phyloP scores from a whole-genome alignment of 352 stramenopile species.

The Phytophthora syringae region DNA sequence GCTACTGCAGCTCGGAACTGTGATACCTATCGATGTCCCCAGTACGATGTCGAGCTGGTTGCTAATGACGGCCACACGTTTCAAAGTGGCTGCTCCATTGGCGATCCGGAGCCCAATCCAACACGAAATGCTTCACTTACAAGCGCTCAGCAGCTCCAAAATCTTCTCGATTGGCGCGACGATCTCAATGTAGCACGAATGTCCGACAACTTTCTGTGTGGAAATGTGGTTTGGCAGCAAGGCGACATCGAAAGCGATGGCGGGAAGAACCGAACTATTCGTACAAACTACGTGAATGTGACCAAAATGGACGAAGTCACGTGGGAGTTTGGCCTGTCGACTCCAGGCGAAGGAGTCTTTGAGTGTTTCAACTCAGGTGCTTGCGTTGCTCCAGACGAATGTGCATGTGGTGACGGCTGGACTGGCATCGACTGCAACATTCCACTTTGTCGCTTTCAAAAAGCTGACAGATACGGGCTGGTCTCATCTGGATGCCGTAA shows the following conservation, averaged over 20 bases:
- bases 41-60: conserved; percentile 88
- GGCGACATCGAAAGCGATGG: conserved; percentile 88
- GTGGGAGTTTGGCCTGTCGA: conserved; percentile 68
- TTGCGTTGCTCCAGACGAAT: conserved; percentile 93
- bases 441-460: conserved; percentile 91
- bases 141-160: conserved; percentile 44
- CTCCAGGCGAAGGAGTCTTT: conserved; percentile 93
- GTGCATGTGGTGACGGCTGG: conserved; percentile 93
- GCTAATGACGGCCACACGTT: conserved; percentile 94
- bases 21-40: conserved; percentile 73
- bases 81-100: conserved; percentile 92
- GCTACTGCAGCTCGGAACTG: conserved; percentile 42
- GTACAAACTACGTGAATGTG: conserved; percentile 95
- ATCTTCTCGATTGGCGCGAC: conserved; percentile 65
- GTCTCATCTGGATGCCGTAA: conserved; percentile 90
- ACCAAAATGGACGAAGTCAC: conserved; percentile 70
- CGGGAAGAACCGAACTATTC: conserved; percentile 55
- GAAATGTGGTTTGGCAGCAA: conserved; percentile 91
- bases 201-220: conserved; percentile 83
- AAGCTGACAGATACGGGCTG: conserved; percentile 51
- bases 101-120: conserved; percentile 66
- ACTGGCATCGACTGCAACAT: conserved; percentile 94
- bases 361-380: conserved; percentile 94
- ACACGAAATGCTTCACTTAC: conserved; percentile 35
- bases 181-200: conserved; percentile 59